phyloP scores from a whole-genome alignment of 495 filamentous ascomycete species.

The Lentithecium fluviatile region DNA sequence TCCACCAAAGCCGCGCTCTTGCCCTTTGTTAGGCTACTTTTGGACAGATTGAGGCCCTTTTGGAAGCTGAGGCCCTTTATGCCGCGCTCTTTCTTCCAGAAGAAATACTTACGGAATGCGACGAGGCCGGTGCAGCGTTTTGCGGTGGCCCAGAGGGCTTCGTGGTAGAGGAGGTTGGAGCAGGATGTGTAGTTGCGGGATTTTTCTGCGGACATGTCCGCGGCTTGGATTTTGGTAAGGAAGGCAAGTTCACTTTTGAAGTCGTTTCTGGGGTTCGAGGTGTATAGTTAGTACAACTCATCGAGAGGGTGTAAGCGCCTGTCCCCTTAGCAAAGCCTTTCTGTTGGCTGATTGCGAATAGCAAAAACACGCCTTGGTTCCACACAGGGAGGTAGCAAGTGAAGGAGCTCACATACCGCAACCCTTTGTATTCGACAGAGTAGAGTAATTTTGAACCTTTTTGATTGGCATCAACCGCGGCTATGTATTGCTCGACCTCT shows the following conservation, averaged over 20 bases:
- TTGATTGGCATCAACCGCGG: constrained; percentile 23
- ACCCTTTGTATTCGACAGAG: constrained; percentile 36
- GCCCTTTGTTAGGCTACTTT: constrained; percentile 15
- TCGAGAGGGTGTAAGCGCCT: no score
- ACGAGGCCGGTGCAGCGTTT: constrained; percentile 39
- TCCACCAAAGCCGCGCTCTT: constrained; percentile 37
- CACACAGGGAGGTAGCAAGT: no score
- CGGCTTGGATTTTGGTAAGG: constrained; percentile 29
- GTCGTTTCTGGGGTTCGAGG: constrained; percentile 18
- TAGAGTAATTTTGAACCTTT: constrained; percentile 21
- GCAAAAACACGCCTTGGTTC: no score
- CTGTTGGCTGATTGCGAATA: no score
- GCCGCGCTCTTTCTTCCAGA: constrained; percentile 7
- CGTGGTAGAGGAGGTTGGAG: constrained; percentile 43
- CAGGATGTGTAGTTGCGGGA: constrained; percentile 33
- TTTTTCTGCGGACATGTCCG: constrained; percentile 25
- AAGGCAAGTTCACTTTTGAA: constrained; percentile 38
- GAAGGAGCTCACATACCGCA: constrained; percentile 4
- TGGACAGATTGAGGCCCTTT: constrained; percentile 1
- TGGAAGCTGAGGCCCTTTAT: constrained; percentile 26
- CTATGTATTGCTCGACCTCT: constrained; percentile 36
- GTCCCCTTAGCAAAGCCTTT: no score
- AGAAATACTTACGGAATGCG: constrained; percentile 35
- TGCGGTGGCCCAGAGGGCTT: constrained; percentile 41
- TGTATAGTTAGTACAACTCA: no score